Conservation (phyloP, 768 basidiomycete species). For the Tulasnella sp. region DNA sequence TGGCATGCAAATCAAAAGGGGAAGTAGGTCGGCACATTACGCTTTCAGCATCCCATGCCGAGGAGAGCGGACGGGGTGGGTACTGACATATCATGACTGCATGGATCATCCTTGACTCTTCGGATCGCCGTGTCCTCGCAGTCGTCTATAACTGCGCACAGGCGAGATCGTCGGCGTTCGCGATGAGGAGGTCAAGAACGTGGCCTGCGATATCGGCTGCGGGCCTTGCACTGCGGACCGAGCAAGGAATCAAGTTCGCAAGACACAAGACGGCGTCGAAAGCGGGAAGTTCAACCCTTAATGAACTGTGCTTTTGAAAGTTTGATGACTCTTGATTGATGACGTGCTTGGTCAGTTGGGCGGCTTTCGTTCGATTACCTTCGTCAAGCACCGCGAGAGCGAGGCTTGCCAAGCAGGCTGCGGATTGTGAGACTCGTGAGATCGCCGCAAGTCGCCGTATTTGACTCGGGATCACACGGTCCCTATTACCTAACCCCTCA, state of each 20-base stretch:
- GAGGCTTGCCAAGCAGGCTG: background rate
- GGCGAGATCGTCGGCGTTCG: background rate
- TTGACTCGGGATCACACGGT: background rate
- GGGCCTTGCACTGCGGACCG: background rate
- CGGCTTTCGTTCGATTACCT: background rate
- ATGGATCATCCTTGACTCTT: conserved; percentile 16
- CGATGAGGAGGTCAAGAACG: background rate
- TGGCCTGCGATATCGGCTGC: background rate
- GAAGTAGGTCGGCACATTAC: background rate
- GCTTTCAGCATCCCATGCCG: background rate
- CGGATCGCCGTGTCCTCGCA: background rate
- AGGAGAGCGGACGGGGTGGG: background rate
- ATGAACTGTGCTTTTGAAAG: background rate
- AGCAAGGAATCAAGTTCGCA: background rate
- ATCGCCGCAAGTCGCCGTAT: background rate
- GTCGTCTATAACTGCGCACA: background rate
- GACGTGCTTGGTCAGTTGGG: background rate
- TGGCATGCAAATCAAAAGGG: background rate
- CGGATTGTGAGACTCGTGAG: background rate
- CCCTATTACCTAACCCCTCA: background rate
- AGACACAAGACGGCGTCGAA: background rate
- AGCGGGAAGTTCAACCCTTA: background rate
- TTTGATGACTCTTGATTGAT: background rate
- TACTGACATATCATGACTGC: conserved; percentile 17
- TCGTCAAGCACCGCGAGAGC: background rate